Percentiles rank a stretch among this genome's conserved stretches.
These are phyloP conservation scores for Geranium brycei DNA, from an alignment of 345 rosid species.

Conservation along the genomic window DNA sequence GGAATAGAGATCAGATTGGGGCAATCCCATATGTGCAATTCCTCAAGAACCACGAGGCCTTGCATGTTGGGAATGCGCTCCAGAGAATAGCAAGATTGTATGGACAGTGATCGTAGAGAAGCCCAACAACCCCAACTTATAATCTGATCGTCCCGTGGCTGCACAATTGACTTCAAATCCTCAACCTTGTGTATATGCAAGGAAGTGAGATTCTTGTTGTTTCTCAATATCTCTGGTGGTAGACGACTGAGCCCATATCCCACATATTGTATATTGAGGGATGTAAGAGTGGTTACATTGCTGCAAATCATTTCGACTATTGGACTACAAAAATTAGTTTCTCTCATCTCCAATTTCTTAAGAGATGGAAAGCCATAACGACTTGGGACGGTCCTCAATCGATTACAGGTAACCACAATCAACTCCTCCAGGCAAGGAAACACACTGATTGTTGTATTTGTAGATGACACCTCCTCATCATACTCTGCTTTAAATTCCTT, in stretches of 20 bases:
- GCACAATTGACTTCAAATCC: neutral
- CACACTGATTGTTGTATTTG: neutral
- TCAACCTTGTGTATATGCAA: neutral
- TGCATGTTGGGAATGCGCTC: neutral
- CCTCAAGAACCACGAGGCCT: neutral
- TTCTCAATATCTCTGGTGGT: neutral
- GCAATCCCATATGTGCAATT: neutral
- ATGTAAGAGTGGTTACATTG: neutral
- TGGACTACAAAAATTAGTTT: neutral
- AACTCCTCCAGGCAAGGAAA: neutral
- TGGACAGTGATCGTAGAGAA: neutral
- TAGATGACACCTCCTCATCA: neutral
- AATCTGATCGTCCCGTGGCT: neutral
- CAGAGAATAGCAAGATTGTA: neutral
- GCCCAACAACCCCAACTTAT: neutral
- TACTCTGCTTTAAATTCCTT: neutral
- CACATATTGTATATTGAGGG: neutral
- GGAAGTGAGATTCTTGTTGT: neutral
- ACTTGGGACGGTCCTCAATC: neutral
- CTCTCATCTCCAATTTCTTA: neutral
- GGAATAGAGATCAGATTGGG: neutral
- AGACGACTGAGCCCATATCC: neutral
- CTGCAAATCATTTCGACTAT: neutral
- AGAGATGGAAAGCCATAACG: neutral
- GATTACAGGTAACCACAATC: neutral